Evolutionary conservation across 1,139 yeast genomes (phyloP), one percentile per base, ranked within the genome.

Genomic region (Sugiyamaella neomexicana): DNA sequence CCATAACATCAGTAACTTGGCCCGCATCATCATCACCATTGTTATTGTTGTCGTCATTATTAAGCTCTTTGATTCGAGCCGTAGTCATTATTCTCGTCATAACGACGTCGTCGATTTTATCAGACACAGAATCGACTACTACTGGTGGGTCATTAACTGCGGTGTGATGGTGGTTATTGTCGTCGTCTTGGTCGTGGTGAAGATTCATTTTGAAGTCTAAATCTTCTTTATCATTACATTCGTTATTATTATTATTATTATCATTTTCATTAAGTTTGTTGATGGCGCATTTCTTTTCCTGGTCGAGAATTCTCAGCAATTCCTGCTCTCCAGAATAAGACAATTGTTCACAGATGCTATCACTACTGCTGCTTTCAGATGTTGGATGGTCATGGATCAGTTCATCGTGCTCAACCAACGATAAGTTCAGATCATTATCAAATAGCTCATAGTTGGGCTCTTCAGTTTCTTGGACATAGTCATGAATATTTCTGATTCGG

Each of bases 281-380:
- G 27, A 13, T 38, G 38, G 31, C n/a, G 36, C 25, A 20, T n/a
- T 41, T 41, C 16, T 41, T 42, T 10, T 49, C 46, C 2, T 47
- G 38, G 29, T 47, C 42, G 10, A 47, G 39, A 12, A 47, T 39
- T 47, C 51, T 16, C 12, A 47, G 32, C 10, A 47, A 16, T 23
- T 39, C 51, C n/a, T 47, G 46, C 29, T 47, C 51, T n/a, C 38
- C 51, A 20, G 27, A 31, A n/a, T 25, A 40, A 29, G 37, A 17
- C 10, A 40, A 10, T 15, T 36, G 44, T 10, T 37, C 20, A 32
- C 32, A 38, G 32, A 32, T 15, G 32, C 51, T 47, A 23, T 41
- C 45, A 12, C 34, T 37, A 10, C 51, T 36, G 38, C 51, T 47
- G 20, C 51, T 47, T 38, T 41, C 51, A 9, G 51, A 39, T 20